Conservation (phyloP, 78 protist genomes). For the Creolimax fragrantissima region DNA sequence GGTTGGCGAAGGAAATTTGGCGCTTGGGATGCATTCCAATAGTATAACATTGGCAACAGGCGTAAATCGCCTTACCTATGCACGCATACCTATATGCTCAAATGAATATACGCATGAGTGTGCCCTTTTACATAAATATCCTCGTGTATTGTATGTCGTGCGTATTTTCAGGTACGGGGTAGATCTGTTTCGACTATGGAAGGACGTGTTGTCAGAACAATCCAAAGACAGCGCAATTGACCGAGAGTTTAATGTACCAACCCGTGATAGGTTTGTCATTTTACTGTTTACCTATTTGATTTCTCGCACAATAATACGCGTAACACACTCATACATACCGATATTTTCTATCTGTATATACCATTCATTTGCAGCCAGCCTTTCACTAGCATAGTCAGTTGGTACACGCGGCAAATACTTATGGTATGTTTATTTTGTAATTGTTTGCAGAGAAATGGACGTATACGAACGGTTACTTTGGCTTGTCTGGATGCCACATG, state of each 20-base stretch:
- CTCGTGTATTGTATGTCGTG: not conserved
- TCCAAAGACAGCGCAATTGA: not conserved
- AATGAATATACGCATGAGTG: too few relatives aligned
- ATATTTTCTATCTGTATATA: not conserved
- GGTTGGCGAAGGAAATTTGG: too few relatives aligned
- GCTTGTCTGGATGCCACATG: not conserved
- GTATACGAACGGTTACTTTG: not conserved
- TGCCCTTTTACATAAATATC: too few relatives aligned
- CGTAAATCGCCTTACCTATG: too few relatives aligned
- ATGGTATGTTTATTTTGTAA: not conserved
- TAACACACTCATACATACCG: not conserved
- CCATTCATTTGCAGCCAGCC: not conserved
- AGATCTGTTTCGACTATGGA: constrained; percentile 14
- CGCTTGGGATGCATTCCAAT: too few relatives aligned
- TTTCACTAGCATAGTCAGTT: too few relatives aligned
- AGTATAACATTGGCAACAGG: too few relatives aligned
- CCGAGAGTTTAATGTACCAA: not conserved
- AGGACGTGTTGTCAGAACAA: not conserved
- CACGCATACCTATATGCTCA: too few relatives aligned
- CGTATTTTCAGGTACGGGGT: not conserved
- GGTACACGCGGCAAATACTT: not conserved
- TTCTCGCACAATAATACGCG: not conserved
- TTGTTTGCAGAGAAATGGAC: not conserved
- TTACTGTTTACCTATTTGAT: not conserved
- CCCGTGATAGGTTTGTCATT: not conserved